Percentiles rank a stretch among this genome's conserved stretches.
phyloP scores from a whole-genome alignment of 495 filamentous ascomycete species.

The Aspergillus olivimuriae region DNA sequence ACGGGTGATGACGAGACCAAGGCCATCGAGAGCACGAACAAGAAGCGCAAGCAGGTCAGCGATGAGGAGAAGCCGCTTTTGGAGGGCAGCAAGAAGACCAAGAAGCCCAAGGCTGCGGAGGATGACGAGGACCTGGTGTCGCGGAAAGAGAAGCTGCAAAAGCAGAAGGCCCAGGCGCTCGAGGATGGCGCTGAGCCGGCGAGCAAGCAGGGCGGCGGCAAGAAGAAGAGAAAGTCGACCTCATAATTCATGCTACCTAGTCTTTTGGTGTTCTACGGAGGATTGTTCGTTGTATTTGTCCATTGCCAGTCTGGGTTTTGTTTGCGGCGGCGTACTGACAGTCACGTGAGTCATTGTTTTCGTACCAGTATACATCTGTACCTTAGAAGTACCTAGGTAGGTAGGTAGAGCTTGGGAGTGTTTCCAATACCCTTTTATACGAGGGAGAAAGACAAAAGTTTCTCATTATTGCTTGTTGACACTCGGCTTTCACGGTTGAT shows the following conservation, averaged over 20 bases:
- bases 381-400: constrained; percentile 15
- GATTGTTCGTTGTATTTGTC: constrained; percentile 10
- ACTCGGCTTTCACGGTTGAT: too few species aligned
- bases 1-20: constrained; percentile 39
- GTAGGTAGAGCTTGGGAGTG: constrained; percentile 2
- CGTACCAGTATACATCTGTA: too few species aligned
- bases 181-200: constrained; percentile 28
- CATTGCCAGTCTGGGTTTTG: constrained; percentile 7
- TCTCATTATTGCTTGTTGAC: too few species aligned
- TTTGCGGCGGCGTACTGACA: constrained; percentile 30
- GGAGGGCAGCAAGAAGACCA: too few species aligned
- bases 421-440: not conserved
- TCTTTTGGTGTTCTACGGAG: constrained; percentile 12
- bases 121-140: constrained; percentile 47
- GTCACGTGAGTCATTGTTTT: constrained; percentile 25
- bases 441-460: constrained; percentile 2
- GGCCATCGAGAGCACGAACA: constrained; percentile 50
- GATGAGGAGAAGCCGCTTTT: too few species aligned
- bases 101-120: constrained; percentile 35
- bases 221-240: constrained; percentile 42
- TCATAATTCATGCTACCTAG: constrained; percentile 25
- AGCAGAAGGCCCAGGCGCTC: constrained; percentile 45
- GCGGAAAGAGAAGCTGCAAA: constrained; percentile 52
- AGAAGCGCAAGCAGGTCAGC: constrained; percentile 56
- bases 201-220: constrained; percentile 17